Conservation (phyloP, 1,139 yeast genomes). For the Pneumocystis oryctolagi region DNA sequence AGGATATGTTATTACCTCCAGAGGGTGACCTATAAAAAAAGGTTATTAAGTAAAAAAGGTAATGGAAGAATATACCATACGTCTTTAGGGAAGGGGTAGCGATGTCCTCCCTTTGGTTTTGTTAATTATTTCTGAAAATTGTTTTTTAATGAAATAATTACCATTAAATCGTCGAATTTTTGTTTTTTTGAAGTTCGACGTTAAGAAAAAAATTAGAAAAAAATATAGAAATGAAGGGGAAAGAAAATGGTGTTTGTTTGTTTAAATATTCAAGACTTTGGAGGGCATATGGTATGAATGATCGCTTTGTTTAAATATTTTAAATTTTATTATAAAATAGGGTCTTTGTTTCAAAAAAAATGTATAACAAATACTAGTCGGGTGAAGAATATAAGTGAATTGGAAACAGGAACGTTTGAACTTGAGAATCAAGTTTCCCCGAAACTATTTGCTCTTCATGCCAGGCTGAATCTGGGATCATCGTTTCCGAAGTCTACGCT, state of each 20-base stretch:
- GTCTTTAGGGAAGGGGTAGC: slow-evolving; percentile 11
- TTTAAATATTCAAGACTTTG: too few species aligned
- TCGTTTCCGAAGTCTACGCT: slow-evolving; percentile 10
- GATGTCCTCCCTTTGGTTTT: slow-evolving; percentile 3
- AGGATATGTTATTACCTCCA: neutral
- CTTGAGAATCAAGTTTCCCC: slow-evolving; percentile 27
- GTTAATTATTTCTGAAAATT: neutral
- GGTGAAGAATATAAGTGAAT: neutral
- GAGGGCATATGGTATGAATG: neutral
- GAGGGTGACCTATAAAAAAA: neutral
- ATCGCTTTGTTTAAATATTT: neutral
- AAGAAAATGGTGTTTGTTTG: neutral
- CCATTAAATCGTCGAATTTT: slow-evolving; percentile 15
- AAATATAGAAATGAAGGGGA: neutral
- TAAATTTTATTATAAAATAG: neutral
- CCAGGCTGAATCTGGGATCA: slow-evolving; percentile 35
- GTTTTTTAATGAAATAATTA: neutral
- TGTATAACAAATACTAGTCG: slow-evolving; percentile 12
- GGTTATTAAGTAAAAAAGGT: neutral
- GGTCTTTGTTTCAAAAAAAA: slow-evolving; percentile 10
- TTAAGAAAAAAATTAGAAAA: slow-evolving; percentile 4
- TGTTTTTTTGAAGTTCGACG: slow-evolving; percentile 16
- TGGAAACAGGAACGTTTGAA: slow-evolving; percentile 22
- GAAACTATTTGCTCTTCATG: slow-evolving; percentile 58
- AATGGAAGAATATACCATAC: slow-evolving; percentile 14